Conservation (phyloP, 1,284 basidiomycete species). For the Boletellus deceptivus region DNA sequence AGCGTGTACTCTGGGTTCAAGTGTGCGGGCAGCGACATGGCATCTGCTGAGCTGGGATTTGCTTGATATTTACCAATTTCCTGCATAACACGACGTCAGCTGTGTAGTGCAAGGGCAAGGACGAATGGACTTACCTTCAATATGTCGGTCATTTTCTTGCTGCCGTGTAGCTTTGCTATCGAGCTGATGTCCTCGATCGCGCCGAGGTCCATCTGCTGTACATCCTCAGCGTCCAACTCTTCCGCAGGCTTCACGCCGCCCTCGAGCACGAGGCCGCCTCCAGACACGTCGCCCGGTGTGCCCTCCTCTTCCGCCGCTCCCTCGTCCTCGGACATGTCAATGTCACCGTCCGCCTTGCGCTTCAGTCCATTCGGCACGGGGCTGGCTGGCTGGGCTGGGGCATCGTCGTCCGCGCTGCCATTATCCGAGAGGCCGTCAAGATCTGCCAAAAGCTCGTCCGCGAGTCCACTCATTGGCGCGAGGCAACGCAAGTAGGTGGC, state of each 20-base stretch:
- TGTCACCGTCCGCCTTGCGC: slow-evolving; percentile 56
- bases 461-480: slow-evolving; percentile 65
- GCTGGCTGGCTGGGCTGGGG: slow-evolving; percentile 27
- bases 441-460: slow-evolving; percentile 87
- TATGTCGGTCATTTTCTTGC: slow-evolving; percentile 83
- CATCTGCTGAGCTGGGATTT: slow-evolving; percentile 74
- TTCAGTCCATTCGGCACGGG: slow-evolving; percentile 49
- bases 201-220: slow-evolving; percentile 87
- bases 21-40: slow-evolving; percentile 78
- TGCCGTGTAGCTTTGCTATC: slow-evolving; percentile 86
- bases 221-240: slow-evolving; percentile 89
- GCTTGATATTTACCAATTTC: slow-evolving; percentile 86
- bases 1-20: slow-evolving; percentile 95
- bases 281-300: slow-evolving; percentile 40
- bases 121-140: slow-evolving; percentile 58
- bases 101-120: not conserved
- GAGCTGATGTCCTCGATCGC: slow-evolving; percentile 80
- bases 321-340: slow-evolving; percentile 51
- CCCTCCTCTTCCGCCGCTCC: slow-evolving; percentile 42
- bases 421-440: slow-evolving; percentile 75
- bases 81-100: slow-evolving; percentile 40
- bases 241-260: slow-evolving; percentile 92
- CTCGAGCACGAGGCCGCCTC: slow-evolving; percentile 73
- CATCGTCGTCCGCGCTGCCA: slow-evolving; percentile 51
- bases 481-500: not conserved